Evolutionary conservation across 345 rosid genomes (phyloP), one percentile per base, ranked within the genome.

Genomic region (Salix purpurea): DNA sequence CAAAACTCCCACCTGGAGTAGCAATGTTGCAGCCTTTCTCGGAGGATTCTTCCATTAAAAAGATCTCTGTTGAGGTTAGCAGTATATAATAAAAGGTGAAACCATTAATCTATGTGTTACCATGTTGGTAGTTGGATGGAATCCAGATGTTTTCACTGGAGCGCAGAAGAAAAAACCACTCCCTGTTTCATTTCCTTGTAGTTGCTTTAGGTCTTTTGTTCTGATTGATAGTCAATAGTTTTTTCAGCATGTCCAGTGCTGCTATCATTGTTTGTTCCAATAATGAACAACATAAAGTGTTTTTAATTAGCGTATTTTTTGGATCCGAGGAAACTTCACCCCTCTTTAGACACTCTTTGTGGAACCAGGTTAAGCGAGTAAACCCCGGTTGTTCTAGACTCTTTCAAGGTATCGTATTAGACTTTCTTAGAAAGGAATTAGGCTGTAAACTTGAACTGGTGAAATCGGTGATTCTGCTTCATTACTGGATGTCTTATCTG

Each of bases 1-100:
- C 97, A 16, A 88, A 88, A 87, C 80, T 92, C 74, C 99, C 99
- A 30, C 89, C 90, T 61, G 97, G 99, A 79, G 93, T 91, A 52
- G 75, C 61, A 67, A 89, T 85, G 83, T 85, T 95, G 81, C 97
- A 95, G 82, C 97, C 97, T 32, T 95, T 95, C 84, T 74, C 96
- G 1, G 96, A 95, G 72, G 96, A 88, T 67, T 91, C 97, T 61
- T 88, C 93, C 16, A 87, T 91, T 40, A 89, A 90, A 83, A 95
- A 92, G 85, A 84, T 92, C 48, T 86, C 86, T 24, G 97, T 92
- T 77, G 83, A 82, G 97, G 97, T 88, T 82, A 79, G 81, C 76
- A 50, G 28, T 34, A 6, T 30, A 19, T 15, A 28, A 19, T 34
- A 32, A 34, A 21, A 48, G 30, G 50, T 44, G 58, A 26, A 46